These are phyloP conservation scores for Backusella psychrophila DNA, from an alignment of 192 early-diverging fungal species.

Conservation along the genomic window DNA sequence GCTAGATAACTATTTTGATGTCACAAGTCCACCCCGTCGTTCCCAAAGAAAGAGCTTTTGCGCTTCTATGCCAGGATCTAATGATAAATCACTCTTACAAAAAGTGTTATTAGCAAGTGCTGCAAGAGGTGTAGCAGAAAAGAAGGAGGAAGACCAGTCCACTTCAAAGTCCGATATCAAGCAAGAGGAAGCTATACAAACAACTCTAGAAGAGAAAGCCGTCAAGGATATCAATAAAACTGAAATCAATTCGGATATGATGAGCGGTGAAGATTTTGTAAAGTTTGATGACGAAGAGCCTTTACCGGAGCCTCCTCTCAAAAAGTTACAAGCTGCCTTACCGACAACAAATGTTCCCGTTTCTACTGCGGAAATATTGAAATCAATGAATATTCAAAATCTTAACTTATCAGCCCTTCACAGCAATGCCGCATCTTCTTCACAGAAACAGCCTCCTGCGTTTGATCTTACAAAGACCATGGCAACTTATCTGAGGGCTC, in stretches of 20 bases:
- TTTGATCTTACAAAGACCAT: conserved; percentile 18
- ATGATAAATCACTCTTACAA: conserved; percentile 28
- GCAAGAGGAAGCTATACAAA: conserved; percentile 27
- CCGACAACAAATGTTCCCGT: background rate
- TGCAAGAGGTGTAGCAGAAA: conserved; percentile 12
- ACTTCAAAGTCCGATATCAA: background rate
- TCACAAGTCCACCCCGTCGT: background rate
- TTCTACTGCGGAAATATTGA: conserved; percentile 21
- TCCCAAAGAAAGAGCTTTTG: conserved; percentile 11
- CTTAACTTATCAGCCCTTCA: conserved; percentile 27
- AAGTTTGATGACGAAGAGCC: conserved; percentile 30
- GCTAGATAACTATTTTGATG: conserved; percentile 33
- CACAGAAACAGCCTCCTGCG: conserved; percentile 17
- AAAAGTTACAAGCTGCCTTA: background rate
- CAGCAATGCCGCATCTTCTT: conserved; percentile 13
- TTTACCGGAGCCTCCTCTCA: background rate
- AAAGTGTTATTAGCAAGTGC: conserved; percentile 27
- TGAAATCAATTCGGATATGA: background rate
- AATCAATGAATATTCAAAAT: conserved; percentile 29
- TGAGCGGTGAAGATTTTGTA: conserved; percentile 24
- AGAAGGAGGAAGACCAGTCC: background rate
- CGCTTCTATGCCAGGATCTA: background rate
- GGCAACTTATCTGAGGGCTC: conserved; percentile 20
- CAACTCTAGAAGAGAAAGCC: conserved; percentile 25
- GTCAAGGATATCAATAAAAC: conserved; percentile 28